Conservation (phyloP, 768 basidiomycete genomes). For the Thelephora aurantiotincta region DNA sequence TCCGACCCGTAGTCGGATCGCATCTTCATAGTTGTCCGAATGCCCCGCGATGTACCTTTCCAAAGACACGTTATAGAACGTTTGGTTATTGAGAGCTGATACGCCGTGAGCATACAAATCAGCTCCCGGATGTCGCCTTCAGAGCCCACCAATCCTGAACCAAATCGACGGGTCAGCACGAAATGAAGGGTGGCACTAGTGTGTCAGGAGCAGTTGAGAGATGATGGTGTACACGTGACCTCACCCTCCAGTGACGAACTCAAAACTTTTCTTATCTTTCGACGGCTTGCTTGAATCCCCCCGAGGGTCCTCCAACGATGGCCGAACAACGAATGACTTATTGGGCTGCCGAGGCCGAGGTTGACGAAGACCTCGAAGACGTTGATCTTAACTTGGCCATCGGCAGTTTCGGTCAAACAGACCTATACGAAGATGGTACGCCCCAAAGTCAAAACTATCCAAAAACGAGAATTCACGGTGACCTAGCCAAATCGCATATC, state of each 20-base stretch:
- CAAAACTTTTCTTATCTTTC: not conserved
- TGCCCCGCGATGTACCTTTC: too few relatives aligned
- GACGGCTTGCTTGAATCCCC: too few relatives aligned
- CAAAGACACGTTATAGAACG: too few relatives aligned
- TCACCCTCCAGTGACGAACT: not conserved
- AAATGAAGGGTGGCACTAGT: too few relatives aligned
- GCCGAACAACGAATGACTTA: constrained; percentile 53
- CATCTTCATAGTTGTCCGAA: too few relatives aligned
- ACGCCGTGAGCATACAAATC: too few relatives aligned
- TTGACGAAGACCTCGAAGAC: constrained; percentile 62
- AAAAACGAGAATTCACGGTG: constrained; percentile 6
- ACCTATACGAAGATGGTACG: constrained; percentile 54
- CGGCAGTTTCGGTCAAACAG: constrained; percentile 55
- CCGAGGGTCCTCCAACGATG: constrained; percentile 18
- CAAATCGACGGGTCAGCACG: too few relatives aligned
- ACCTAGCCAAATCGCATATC: constrained; percentile 40
- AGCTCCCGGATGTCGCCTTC: too few relatives aligned
- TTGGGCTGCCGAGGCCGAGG: constrained; percentile 69
- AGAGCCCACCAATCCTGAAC: too few relatives aligned
- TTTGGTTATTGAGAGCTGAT: too few relatives aligned
- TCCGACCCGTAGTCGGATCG: too few relatives aligned
- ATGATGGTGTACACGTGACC: not conserved
- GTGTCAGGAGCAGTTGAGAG: too few relatives aligned
- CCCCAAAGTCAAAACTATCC: not conserved
- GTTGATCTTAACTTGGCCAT: constrained; percentile 58